Evolutionary conservation across 169 alveolate species (phyloP), one percentile per base, ranked within the genome.

Genomic region (Ichthyophthirius multifiliis): DNA sequence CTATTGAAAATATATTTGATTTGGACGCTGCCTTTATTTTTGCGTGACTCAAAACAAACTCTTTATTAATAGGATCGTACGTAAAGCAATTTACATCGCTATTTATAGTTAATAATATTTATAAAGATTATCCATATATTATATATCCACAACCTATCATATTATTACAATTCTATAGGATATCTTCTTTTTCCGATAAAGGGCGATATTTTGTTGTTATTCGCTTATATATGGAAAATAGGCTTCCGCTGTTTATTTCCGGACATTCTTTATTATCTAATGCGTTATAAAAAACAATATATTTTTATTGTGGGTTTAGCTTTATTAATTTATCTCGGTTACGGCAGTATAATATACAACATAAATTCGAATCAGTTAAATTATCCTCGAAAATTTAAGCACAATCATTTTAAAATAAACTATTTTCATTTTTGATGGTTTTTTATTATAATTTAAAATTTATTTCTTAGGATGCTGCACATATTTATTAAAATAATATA

Each of bases 131-230:
- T 27, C 71, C 71, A 55, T 20, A 55, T 39, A 55, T 55, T n/a
- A 34, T 27, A 27, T 55, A 55, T 1, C 71, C 71, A 7, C 71
- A 27, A 0, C 43, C 71, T 15, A 55, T 55, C 23, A 55, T 55
- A 55, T 23, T 55, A 7, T 27, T 55, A 27, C 71, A 55, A 55
- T 39, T 55, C 31, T 55, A 55, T 18, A 55, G 4, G 13, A 55
- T 55, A 23, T 55, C 71, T 55, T 55, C 71, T n/a, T 55, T 55
- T 20, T 55, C 71, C 31, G 71, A 55, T 12, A 55, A 39, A 2
- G 71, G 71, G 31, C 71, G 71, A 27, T 27, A 55, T 55, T 55
- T 55, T 1, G 71, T 55, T 55, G 71, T 55, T 10, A 27, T 55
- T 1, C 71, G 2, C 16, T 55, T 55, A 34, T 39, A 55, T 27